Evolutionary conservation across 768 basidiomycete species (phyloP).

Genomic region (Mycena galopus): DNA sequence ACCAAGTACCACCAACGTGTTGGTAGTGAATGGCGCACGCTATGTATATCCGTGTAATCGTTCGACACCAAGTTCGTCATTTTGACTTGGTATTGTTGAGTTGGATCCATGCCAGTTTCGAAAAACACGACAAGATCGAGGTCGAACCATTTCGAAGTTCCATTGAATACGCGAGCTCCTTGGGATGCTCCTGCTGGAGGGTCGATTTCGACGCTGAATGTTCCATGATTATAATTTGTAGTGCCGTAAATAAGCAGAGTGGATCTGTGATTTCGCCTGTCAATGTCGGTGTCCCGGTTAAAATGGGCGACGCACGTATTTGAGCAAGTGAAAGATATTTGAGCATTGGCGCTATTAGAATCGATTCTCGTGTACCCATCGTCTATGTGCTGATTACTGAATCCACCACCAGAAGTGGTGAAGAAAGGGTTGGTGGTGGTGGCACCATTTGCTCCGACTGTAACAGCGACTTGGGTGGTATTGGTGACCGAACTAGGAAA

Average conservation of each 20-base stretch:
- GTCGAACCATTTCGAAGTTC: constrained; percentile 40
- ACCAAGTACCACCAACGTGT: too few relatives aligned
- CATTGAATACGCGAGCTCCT: constrained; percentile 36
- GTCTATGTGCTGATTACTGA: constrained; percentile 32
- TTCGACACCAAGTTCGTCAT: constrained; percentile 27
- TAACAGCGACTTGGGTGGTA: constrained; percentile 24
- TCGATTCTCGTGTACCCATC: constrained; percentile 35
- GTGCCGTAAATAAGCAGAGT: constrained; percentile 36
- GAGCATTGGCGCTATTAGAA: constrained; percentile 22
- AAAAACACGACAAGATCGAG: constrained; percentile 35
- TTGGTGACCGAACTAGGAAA: constrained; percentile 22
- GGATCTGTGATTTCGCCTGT: constrained; percentile 21
- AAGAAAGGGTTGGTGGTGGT: constrained; percentile 32
- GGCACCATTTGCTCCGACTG: constrained; percentile 21
- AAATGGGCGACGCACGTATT: constrained; percentile 27
- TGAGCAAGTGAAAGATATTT: constrained; percentile 28
- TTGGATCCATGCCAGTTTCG: constrained; percentile 37
- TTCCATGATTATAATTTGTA: constrained; percentile 35
- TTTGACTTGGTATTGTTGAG: constrained; percentile 33
- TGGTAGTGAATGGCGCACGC: constrained; percentile 1
- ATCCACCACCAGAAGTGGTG: constrained; percentile 20
- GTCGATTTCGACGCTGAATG: constrained; percentile 30
- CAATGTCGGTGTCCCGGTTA: neutral
- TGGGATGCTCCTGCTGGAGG: constrained; percentile 35
- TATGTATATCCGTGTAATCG: constrained; percentile 31